phyloP scores from a whole-genome alignment of 176 grass and related monocot genomes.

The sorghum (Sorghum bicolor) region Sorghum_bicolor_NCBIv3 NC_012871.2:63788501-63789000 shows the following conservation, averaged over 20 bases:
- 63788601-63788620: background rate
- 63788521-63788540: background rate
- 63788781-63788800: constrained; percentile 75
- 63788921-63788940: constrained; percentile 12
- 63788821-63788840: constrained; percentile 74
- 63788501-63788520: background rate
- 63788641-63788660: constrained; percentile 3
- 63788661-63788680: background rate
- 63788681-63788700: background rate
- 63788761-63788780: constrained; percentile 70
- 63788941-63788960: constrained; percentile 12
- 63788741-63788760: constrained; percentile 64
- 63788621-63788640: background rate
- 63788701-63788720: background rate
- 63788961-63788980: constrained; percentile 28
- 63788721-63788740: background rate
- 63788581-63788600: background rate
- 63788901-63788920: constrained; percentile 31
- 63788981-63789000: constrained; percentile 16
- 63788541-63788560: background rate
- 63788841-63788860: constrained; percentile 80
- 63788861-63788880: constrained; percentile 73
- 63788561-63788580: background rate
- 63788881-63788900: constrained; percentile 50
- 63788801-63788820: constrained; percentile 66